phyloP scores from a whole-genome alignment of 202 grass and related monocot species.

The Dendrocalamus latiflorus region DNA sequence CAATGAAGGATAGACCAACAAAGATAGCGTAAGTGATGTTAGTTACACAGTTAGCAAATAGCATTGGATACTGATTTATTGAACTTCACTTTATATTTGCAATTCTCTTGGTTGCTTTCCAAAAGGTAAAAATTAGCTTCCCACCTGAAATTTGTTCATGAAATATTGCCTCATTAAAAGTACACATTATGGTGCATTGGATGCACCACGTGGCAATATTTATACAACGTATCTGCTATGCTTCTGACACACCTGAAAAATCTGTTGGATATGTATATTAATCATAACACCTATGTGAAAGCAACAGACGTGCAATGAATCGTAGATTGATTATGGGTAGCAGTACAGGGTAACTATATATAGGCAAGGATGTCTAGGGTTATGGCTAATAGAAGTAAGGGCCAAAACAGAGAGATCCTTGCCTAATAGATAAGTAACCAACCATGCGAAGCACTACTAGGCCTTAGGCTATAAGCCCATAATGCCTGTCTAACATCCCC shows the following conservation, averaged over 20 bases:
- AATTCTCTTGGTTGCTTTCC: slow-evolving; percentile 1
- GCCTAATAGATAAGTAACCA: too few species aligned
- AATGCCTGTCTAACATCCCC: too few species aligned
- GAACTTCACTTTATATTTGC: neutral
- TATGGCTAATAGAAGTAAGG: too few species aligned
- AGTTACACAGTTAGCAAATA: slow-evolving; percentile 9
- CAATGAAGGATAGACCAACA: slow-evolving; percentile 72
- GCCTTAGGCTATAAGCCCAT: too few species aligned
- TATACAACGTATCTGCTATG: neutral
- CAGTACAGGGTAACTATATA: fast-evolving
- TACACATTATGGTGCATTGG: neutral
- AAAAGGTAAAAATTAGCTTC: neutral
- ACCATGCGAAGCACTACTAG: too few species aligned
- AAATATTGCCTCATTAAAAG: neutral
- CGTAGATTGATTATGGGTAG: too few species aligned
- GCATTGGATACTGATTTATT: neutral
- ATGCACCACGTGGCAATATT: neutral
- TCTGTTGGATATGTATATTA: neutral
- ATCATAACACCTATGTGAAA: neutral
- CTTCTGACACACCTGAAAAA: neutral
- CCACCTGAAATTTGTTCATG: neutral
- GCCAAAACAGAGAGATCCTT: too few species aligned
- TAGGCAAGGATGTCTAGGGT: too few species aligned
- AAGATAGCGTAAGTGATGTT: slow-evolving; percentile 70
- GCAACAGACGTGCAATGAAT: too few species aligned